These are phyloP conservation scores for Hypericum androsaemum DNA, from an alignment of 345 rosid species.

Conservation along the genomic window DNA sequence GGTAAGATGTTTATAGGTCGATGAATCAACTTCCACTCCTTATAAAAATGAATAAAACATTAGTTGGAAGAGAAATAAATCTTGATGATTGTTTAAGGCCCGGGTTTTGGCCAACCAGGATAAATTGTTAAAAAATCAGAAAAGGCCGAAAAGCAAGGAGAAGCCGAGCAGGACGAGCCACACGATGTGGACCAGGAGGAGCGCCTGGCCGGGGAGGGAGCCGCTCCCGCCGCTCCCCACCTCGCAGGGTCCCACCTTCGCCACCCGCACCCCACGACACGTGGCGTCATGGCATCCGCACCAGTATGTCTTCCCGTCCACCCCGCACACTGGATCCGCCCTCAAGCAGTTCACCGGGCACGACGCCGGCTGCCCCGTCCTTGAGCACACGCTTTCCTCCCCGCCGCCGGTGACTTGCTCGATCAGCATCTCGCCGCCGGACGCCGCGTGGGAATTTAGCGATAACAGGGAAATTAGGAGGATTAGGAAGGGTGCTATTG, in stretches of 20 bases:
- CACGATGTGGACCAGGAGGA: conserved; percentile 17
- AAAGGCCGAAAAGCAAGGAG: conserved; percentile 14
- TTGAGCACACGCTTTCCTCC: too few relatives aligned
- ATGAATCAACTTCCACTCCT: too few relatives aligned
- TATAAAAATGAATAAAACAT: too few relatives aligned
- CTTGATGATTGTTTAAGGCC: too few relatives aligned
- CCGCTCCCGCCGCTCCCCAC: conserved; percentile 16
- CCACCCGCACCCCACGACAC: conserved; percentile 14
- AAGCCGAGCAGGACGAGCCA: conserved; percentile 19
- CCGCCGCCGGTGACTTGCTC: too few relatives aligned
- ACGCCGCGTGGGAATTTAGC: too few relatives aligned
- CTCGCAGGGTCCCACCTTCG: conserved; percentile 17
- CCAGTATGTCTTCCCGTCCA: conserved; percentile 26
- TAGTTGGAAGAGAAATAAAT: too few relatives aligned
- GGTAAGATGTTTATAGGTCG: too few relatives aligned
- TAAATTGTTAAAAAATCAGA: conserved; percentile 11
- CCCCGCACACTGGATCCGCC: conserved; percentile 28
- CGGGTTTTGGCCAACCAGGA: too few relatives aligned
- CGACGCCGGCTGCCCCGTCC: too few relatives aligned
- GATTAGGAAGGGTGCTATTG: neutral
- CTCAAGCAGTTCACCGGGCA: conserved; percentile 11
- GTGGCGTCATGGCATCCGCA: conserved; percentile 26
- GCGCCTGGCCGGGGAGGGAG: conserved; percentile 21
- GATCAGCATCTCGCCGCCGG: neutral
- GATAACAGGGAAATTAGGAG: neutral